Evolutionary conservation across 768 basidiomycete genomes (phyloP).

Genomic region (Lentinula sp.): DNA sequence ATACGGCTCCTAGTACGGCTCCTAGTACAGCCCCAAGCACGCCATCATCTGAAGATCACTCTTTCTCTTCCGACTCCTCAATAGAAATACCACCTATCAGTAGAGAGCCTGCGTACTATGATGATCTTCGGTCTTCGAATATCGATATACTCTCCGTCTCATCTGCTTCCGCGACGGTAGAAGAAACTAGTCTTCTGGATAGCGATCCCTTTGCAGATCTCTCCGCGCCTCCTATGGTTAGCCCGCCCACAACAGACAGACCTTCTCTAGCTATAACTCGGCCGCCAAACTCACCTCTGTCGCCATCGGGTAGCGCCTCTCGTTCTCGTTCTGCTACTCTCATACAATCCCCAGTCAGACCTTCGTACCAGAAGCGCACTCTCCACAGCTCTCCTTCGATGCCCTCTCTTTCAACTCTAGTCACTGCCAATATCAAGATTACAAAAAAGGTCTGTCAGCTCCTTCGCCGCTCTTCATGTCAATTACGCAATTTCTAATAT

Average conservation of each 20-base stretch:
- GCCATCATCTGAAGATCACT: not conserved
- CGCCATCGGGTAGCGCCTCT: slow-evolving; percentile 10
- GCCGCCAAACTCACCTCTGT: slow-evolving; percentile 7
- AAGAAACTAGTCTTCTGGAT: slow-evolving; percentile 43
- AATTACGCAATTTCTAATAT: slow-evolving; percentile 2
- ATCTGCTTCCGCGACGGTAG: slow-evolving; percentile 2
- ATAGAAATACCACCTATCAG: not conserved
- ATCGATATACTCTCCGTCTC: not conserved
- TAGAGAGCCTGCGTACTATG: slow-evolving; percentile 1
- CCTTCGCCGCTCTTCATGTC: slow-evolving; percentile 2
- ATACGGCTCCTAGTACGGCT: not conserved
- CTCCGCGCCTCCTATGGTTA: slow-evolving; percentile 17
- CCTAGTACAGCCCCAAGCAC: not conserved
- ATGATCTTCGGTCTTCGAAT: not conserved
- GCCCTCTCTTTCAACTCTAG: slow-evolving; percentile 45
- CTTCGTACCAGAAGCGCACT: slow-evolving; percentile 42
- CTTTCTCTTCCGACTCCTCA: not conserved
- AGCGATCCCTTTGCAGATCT: slow-evolving; percentile 74
- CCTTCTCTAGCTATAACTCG: slow-evolving; percentile 7
- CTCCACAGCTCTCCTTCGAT: slow-evolving; percentile 43
- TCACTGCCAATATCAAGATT: slow-evolving; percentile 40
- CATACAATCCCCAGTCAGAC: slow-evolving; percentile 17
- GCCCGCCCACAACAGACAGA: slow-evolving; percentile 10
- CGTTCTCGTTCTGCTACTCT: slow-evolving; percentile 8
- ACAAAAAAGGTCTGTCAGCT: slow-evolving; percentile 36